phyloP scores from a whole-genome alignment of 371 early-diverging fungal genomes.

The Syncephalastrum contaminatum region DNA sequence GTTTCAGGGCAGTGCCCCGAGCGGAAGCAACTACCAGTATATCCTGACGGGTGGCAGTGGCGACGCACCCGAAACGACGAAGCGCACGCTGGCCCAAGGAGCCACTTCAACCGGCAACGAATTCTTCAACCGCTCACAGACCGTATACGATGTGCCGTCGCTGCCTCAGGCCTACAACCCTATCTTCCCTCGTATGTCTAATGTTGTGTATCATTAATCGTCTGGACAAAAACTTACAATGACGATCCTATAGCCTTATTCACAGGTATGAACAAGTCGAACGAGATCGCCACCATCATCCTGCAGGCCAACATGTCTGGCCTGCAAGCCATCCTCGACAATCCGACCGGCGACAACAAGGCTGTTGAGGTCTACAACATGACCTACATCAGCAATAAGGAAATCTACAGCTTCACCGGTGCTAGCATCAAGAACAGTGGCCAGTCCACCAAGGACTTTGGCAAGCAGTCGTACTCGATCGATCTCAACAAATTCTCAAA shows the following conservation, averaged over 20 bases:
- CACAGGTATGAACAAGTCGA: slow-evolving; percentile 31
- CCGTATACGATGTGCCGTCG: slow-evolving; percentile 30
- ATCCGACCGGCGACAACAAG: slow-evolving; percentile 29
- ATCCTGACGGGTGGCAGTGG: slow-evolving; percentile 12
- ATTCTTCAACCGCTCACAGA: slow-evolving; percentile 37
- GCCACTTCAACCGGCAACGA: slow-evolving; percentile 41
- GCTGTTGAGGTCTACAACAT: slow-evolving; percentile 25
- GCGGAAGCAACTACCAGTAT: slow-evolving; percentile 20
- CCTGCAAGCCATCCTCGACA: slow-evolving; percentile 30
- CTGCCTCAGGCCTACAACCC: slow-evolving; percentile 44
- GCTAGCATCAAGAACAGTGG: slow-evolving; percentile 52
- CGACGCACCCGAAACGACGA: slow-evolving; percentile 10
- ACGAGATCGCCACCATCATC: slow-evolving; percentile 52
- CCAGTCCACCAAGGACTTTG: slow-evolving; percentile 56
- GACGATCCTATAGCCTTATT: slow-evolving; percentile 19
- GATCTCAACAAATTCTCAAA: slow-evolving; percentile 43
- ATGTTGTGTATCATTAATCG: not conserved
- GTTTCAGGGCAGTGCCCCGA: slow-evolving; percentile 23
- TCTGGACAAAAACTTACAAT: not conserved
- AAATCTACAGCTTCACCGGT: slow-evolving; percentile 35
- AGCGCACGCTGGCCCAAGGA: slow-evolving; percentile 27
- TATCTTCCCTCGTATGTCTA: slow-evolving; percentile 24
- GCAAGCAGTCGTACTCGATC: slow-evolving; percentile 56
- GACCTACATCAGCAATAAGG: slow-evolving; percentile 47
- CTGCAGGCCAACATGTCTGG: slow-evolving; percentile 38